Percentiles rank a stretch among this genome's conserved stretches.
These are phyloP conservation scores for Aspergillus luchuensis DNA, from an alignment of 2,329 filamentous ascomycete genomes.

Conservation along the genomic window DNA sequence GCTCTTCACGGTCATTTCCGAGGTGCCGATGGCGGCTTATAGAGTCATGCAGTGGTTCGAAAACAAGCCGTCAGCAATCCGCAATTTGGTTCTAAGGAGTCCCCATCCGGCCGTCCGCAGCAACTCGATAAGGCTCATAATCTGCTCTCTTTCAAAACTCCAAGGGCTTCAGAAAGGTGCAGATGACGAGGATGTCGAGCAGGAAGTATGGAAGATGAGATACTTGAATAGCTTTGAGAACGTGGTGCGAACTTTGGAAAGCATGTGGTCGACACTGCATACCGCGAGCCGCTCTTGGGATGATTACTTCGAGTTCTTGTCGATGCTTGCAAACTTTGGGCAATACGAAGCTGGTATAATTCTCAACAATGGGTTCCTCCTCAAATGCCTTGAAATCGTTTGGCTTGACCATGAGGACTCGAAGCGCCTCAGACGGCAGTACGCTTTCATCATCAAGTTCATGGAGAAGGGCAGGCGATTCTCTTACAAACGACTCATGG, in stretches of 20 bases:
- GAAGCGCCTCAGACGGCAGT: constrained; percentile 57
- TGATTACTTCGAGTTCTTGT: constrained; percentile 72
- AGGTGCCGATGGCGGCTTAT: constrained; percentile 59
- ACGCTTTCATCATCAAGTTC: constrained; percentile 47
- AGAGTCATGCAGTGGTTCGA: constrained; percentile 65
- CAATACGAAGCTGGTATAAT: constrained; percentile 59
- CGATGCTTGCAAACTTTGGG: constrained; percentile 66
- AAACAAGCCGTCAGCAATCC: constrained; percentile 58
- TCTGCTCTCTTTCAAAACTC: constrained; percentile 57
- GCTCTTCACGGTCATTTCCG: constrained; percentile 53
- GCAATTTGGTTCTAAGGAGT: constrained; percentile 66
- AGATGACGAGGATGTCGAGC: constrained; percentile 28
- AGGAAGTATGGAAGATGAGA: constrained; percentile 27
- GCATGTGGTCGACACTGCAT: constrained; percentile 66
- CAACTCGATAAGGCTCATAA: constrained; percentile 55
- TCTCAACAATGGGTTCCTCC: constrained; percentile 63
- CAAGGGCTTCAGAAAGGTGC: constrained; percentile 41
- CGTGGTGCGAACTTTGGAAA: constrained; percentile 53
- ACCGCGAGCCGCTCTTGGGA: constrained; percentile 68
- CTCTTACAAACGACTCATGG: constrained; percentile 45
- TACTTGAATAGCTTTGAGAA: constrained; percentile 34
- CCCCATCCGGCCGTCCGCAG: constrained; percentile 59
- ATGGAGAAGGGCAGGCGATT: constrained; percentile 52
- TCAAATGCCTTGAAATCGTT: constrained; percentile 61
- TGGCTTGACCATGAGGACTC: constrained; percentile 57